phyloP scores from a whole-genome alignment of 2,329 filamentous ascomycete genomes.

The Graphiopsis chlorocephala region DNA sequence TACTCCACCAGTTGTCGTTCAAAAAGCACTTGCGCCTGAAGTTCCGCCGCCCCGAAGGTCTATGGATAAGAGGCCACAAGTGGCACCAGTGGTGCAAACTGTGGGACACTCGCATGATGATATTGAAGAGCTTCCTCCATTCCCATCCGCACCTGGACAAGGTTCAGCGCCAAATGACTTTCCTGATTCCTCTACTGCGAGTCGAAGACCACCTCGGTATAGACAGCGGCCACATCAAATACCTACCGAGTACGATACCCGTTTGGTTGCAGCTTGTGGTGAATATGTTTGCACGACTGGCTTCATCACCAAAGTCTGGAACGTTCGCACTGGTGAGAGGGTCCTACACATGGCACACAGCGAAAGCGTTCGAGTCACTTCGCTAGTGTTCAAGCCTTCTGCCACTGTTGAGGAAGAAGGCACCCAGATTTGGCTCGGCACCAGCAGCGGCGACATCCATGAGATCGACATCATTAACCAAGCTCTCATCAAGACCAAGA shows the following conservation, averaged over 20 bases:
- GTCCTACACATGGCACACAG: conserved; percentile 78
- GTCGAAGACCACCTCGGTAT: conserved; percentile 75
- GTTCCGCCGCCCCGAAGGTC: conserved; percentile 36
- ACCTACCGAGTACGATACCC: conserved; percentile 79
- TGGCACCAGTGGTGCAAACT: conserved; percentile 22
- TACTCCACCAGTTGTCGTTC: conserved; percentile 10
- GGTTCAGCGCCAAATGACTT: conserved; percentile 49
- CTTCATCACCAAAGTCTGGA: conserved; percentile 85
- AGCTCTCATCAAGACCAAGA: conserved; percentile 66
- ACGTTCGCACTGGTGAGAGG: conserved; percentile 74
- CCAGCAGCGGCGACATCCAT: conserved; percentile 79
- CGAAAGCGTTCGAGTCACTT: conserved; percentile 78
- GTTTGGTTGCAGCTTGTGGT: conserved; percentile 83
- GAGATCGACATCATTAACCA: conserved; percentile 81
- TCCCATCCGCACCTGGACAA: not conserved
- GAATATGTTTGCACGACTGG: conserved; percentile 84
- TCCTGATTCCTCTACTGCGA: conserved; percentile 80
- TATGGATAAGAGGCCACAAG: conserved; percentile 26
- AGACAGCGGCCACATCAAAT: conserved; percentile 74
- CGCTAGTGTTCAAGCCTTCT: conserved; percentile 82
- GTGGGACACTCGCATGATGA: conserved; percentile 43
- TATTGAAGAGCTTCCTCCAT: conserved; percentile 40
- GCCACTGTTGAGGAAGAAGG: conserved; percentile 77
- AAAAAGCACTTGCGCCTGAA: conserved; percentile 28
- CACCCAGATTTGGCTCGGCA: conserved; percentile 82